These are phyloP conservation scores for Exophiala xenobiotica DNA, from an alignment of 2,329 filamentous ascomycete genomes.

Conservation along the genomic window DNA sequence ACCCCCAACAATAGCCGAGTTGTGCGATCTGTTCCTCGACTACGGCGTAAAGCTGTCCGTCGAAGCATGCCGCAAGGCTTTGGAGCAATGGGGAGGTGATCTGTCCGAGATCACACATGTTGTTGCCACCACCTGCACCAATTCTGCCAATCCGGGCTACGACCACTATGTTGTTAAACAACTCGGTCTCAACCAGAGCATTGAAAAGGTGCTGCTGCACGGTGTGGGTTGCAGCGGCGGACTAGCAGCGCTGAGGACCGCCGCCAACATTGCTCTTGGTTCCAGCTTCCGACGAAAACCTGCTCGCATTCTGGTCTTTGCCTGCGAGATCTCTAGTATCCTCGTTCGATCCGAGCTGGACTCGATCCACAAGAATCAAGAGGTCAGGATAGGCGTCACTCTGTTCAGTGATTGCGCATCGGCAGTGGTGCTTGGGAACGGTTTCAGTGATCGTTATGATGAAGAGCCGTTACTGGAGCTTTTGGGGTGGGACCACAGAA, in stretches of 20 bases:
- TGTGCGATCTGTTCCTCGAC: constrained; percentile 33
- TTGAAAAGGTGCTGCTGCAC: constrained; percentile 65
- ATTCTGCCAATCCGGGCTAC: constrained; percentile 68
- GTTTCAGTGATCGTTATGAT: constrained; percentile 40
- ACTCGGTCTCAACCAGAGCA: constrained; percentile 56
- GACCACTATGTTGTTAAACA: constrained; percentile 63
- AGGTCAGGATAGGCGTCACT: constrained; percentile 64
- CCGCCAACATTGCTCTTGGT: constrained; percentile 65
- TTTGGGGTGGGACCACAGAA: constrained; percentile 64
- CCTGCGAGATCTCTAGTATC: constrained; percentile 46
- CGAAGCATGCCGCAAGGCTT: constrained; percentile 34
- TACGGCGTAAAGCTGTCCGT: constrained; percentile 35
- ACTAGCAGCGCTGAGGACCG: constrained; percentile 61
- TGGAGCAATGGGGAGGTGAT: constrained; percentile 34
- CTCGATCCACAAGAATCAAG: constrained; percentile 58
- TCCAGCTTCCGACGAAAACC: constrained; percentile 58
- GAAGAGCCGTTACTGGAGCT: constrained; percentile 55
- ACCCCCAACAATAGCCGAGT: constrained; percentile 32
- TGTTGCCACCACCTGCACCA: constrained; percentile 67
- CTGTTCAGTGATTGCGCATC: constrained; percentile 72
- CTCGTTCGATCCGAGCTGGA: constrained; percentile 66
- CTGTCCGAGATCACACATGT: constrained; percentile 59
- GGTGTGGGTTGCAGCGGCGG: constrained; percentile 67
- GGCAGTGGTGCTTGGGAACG: constrained; percentile 64
- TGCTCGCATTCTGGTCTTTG: constrained; percentile 64